These are phyloP conservation scores for Nigrospora oryzae DNA, from an alignment of 2,329 filamentous ascomycete genomes.

Conservation along the genomic window DNA sequence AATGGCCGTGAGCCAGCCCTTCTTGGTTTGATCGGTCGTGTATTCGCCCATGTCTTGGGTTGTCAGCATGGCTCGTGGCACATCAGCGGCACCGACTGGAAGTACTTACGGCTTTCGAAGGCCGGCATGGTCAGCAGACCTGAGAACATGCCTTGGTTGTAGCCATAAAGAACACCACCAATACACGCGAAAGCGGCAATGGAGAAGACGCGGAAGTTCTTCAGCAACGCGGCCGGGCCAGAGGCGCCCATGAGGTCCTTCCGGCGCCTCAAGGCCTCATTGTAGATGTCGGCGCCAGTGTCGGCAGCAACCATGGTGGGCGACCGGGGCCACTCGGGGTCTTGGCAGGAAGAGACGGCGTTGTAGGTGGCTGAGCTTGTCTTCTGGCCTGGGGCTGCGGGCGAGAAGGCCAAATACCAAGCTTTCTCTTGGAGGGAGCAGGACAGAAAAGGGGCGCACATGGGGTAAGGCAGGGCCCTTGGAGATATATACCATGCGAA, in stretches of 20 bases:
- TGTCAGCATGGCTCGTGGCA: conserved; percentile 1
- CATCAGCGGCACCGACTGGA: conserved; percentile 1
- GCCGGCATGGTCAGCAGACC: conserved; percentile 53
- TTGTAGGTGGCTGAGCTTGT: too few species aligned
- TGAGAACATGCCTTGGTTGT: conserved; percentile 72
- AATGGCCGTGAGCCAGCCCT: conserved; percentile 57
- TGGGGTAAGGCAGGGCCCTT: too few species aligned
- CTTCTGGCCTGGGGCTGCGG: too few species aligned
- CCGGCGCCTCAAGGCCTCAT: conserved; percentile 32
- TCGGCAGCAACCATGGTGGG: conserved; percentile 30
- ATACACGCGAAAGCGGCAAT: conserved; percentile 55
- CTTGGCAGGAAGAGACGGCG: too few species aligned
- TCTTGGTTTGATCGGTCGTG: conserved; percentile 40
- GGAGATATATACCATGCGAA: too few species aligned
- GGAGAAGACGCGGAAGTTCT: conserved; percentile 53
- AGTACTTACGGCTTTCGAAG: conserved; percentile 37
- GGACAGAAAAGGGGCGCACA: too few species aligned
- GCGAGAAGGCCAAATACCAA: too few species aligned
- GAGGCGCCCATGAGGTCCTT: conserved; percentile 31
- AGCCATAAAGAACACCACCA: conserved; percentile 57
- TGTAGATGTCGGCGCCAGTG: conserved; percentile 25
- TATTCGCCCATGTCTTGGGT: conserved; percentile 47
- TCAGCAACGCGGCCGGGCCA: conserved; percentile 38
- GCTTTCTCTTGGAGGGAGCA: too few species aligned
- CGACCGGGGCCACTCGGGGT: background rate